phyloP scores from a whole-genome alignment of 108 stramenopile species.

The Parmales sp. region DNA sequence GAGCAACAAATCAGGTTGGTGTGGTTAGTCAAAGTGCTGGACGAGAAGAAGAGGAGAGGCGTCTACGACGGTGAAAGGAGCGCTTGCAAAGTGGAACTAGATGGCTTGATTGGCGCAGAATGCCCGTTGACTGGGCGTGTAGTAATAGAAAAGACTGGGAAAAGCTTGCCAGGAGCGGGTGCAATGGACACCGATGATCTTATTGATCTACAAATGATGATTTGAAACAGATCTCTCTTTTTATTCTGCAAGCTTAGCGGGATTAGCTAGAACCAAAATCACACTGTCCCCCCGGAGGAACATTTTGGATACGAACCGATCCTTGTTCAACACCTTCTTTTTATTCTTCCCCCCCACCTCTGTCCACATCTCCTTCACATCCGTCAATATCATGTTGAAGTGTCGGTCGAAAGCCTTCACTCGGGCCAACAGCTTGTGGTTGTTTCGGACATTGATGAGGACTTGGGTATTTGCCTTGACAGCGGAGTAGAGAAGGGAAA shows the following conservation, averaged over 20 bases:
- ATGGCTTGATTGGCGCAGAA: conserved; percentile 75
- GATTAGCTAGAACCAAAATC: conserved; percentile 84
- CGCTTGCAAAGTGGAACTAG: conserved; percentile 57
- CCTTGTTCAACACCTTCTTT: conserved; percentile 82
- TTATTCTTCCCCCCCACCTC: conserved; percentile 79
- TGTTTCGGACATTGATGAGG: conserved; percentile 93
- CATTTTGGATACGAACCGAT: conserved; percentile 97
- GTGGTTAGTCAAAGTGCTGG: conserved; percentile 8
- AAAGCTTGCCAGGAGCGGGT: conserved; percentile 29
- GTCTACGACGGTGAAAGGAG: too few relatives aligned
- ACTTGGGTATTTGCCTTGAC: conserved; percentile 90
- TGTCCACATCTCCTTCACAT: conserved; percentile 99
- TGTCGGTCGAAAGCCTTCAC: conserved; percentile 74
- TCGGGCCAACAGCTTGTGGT: conserved; percentile 92
- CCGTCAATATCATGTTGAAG: conserved; percentile 74
- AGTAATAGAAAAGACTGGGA: conserved; percentile 66
- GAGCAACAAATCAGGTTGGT: conserved; percentile 43
- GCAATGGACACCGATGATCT: background rate
- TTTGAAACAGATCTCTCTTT: too few relatives aligned
- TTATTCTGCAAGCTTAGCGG: conserved; percentile 44
- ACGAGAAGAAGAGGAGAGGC: conserved; percentile 24
- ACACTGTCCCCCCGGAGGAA: conserved; percentile 97
- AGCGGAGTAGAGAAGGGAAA: conserved; percentile 79
- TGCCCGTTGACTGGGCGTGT: conserved; percentile 69
- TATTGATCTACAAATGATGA: background rate